These are phyloP conservation scores for Exophiala viscosa DNA, from an alignment of 2,329 filamentous ascomycete genomes.

Conservation along the genomic window DNA sequence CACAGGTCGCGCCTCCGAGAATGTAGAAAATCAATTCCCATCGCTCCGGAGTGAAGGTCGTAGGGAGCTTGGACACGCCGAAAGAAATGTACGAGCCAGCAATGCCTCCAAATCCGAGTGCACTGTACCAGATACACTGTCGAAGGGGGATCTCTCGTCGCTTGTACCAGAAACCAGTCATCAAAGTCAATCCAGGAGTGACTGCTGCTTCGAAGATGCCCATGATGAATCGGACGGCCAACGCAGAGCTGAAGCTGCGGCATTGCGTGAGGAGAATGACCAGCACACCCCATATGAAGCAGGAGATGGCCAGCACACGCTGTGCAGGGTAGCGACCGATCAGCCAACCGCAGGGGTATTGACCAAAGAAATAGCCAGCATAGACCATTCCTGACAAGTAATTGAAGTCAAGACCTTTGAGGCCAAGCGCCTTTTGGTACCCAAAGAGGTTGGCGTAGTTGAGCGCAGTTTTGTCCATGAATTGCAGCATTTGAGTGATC, in stretches of 20 bases:
- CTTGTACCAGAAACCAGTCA: constrained; percentile 48
- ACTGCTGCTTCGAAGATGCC: constrained; percentile 49
- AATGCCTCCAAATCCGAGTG: constrained; percentile 58
- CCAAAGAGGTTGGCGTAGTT: constrained; percentile 34
- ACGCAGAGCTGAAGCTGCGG: constrained; percentile 40
- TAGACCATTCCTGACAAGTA: constrained; percentile 32
- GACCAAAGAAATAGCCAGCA: constrained; percentile 39
- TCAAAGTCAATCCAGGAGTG: constrained; percentile 50
- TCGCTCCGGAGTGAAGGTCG: constrained; percentile 37
- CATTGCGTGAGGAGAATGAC: constrained; percentile 43
- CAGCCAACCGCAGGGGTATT: constrained; percentile 40
- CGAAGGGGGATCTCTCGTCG: constrained; percentile 43
- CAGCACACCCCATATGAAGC: constrained; percentile 29
- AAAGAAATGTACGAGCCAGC: constrained; percentile 50
- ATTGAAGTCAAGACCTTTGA: constrained; percentile 3
- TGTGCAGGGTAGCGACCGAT: constrained; percentile 40
- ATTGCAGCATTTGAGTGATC: constrained; percentile 48
- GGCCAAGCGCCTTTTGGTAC: constrained; percentile 34
- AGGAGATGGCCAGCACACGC: constrained; percentile 37
- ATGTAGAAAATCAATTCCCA: constrained; percentile 49
- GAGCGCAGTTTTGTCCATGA: constrained; percentile 48
- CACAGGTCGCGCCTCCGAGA: constrained; percentile 31
- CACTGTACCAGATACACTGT: constrained; percentile 56
- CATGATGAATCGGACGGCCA: constrained; percentile 44
- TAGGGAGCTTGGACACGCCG: constrained; percentile 37